Conservation (phyloP, 495 filamentous ascomycete genomes). For the Penicillium verhagenii region DNA sequence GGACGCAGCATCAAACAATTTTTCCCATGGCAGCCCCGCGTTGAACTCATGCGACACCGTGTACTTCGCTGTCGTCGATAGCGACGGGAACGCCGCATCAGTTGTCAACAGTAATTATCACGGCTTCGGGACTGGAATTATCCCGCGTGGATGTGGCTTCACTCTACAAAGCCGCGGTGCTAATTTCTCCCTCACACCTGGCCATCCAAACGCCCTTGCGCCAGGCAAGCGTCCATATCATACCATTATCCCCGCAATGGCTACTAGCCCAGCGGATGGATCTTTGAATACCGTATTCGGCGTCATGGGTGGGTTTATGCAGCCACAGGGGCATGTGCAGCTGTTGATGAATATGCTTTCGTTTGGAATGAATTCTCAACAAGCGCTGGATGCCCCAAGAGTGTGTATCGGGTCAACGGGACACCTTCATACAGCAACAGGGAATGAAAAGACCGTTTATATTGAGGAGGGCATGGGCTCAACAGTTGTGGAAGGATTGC, state of each 20-base stretch:
- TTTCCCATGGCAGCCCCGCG: neutral
- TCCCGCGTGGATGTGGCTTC: slow-evolving; percentile 1
- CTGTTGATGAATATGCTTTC: neutral
- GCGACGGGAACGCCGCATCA: neutral
- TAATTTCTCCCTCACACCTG: neutral
- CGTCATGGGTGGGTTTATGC: slow-evolving; percentile 5
- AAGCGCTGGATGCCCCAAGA: neutral
- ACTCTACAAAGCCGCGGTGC: neutral
- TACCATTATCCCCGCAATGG: neutral
- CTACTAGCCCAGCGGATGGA: neutral
- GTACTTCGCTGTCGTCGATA: neutral
- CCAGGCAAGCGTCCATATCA: slow-evolving; percentile 1
- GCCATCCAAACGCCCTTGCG: neutral
- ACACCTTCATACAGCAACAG: too few relatives aligned
- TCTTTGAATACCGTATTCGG: neutral
- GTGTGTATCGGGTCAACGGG: neutral
- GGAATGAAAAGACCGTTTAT: neutral
- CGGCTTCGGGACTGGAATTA: slow-evolving; percentile 2
- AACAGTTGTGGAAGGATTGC: neutral
- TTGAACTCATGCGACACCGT: neutral
- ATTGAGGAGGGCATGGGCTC: neutral
- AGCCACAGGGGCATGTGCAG: slow-evolving; percentile 3
- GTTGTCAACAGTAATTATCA: slow-evolving; percentile 1
- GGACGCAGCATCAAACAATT: neutral
- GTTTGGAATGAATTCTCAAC: neutral